Conservation (phyloP, 2,329 filamentous ascomycete species). For the Talaromyces verruculosus region DNA sequence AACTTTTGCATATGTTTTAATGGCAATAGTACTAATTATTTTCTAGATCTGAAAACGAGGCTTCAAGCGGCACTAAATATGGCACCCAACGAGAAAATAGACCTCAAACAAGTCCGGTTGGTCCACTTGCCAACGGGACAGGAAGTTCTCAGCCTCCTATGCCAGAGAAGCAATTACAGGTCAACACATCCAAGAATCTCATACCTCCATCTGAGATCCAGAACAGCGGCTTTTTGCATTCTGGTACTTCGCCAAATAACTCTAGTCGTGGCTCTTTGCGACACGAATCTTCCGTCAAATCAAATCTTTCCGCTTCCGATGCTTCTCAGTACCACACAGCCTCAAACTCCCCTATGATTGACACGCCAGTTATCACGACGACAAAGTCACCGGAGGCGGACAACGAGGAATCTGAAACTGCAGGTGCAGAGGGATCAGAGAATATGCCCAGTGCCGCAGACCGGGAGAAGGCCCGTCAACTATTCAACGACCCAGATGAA, state of each 20-base stretch:
- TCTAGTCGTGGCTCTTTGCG: constrained; percentile 18
- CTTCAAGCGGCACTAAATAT: constrained; percentile 24
- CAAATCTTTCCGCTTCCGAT: constrained; percentile 39
- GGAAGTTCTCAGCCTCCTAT: constrained; percentile 20
- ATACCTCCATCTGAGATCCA: constrained; percentile 12
- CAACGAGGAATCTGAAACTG: constrained; percentile 23
- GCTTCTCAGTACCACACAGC: constrained; percentile 48
- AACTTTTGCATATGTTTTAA: neutral
- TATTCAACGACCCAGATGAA: constrained; percentile 78
- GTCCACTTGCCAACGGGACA: constrained; percentile 19
- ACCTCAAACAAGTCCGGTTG: constrained; percentile 28
- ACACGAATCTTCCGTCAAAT: constrained; percentile 32
- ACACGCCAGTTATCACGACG: constrained; percentile 11
- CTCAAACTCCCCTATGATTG: constrained; percentile 36
- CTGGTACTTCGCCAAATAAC: constrained; percentile 11
- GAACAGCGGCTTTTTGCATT: constrained; percentile 12
- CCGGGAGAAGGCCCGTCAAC: constrained; percentile 72
- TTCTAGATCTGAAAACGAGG: constrained; percentile 39
- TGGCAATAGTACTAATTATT: constrained; percentile 33
- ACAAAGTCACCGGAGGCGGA: constrained; percentile 18
- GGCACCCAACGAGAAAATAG: constrained; percentile 19
- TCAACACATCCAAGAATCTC: constrained; percentile 15
- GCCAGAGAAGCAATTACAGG: constrained; percentile 11
- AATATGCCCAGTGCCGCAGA: constrained; percentile 61
- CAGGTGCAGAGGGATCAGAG: constrained; percentile 23